Percentiles rank a stretch among this genome's conserved stretches.
phyloP scores from a whole-genome alignment of 2,329 filamentous ascomycete species.

The Graphiopsis chlorocephala region DNA sequence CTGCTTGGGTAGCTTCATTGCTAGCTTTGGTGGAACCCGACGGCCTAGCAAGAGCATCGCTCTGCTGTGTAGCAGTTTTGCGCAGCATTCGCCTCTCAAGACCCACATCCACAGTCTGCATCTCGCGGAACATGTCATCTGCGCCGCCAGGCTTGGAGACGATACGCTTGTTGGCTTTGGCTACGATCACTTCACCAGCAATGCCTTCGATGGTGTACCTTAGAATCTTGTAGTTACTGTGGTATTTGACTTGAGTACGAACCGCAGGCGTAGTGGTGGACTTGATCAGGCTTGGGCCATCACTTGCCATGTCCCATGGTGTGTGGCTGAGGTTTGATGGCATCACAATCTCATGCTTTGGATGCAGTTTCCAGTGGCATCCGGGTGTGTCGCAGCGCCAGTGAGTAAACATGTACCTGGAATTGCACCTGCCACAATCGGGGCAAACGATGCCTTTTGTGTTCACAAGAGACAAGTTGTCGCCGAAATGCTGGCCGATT shows the following conservation, averaged over 20 bases:
- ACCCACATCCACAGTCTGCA: constrained; percentile 42
- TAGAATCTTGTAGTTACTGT: constrained; percentile 43
- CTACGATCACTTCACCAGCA: constrained; percentile 50
- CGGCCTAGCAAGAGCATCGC: neutral
- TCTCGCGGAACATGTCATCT: constrained; percentile 57
- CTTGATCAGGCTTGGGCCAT: constrained; percentile 30
- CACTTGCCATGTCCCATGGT: constrained; percentile 30
- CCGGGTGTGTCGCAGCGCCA: constrained; percentile 58
- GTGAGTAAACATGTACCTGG: constrained; percentile 58
- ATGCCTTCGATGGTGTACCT: constrained; percentile 49
- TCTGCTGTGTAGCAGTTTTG: neutral
- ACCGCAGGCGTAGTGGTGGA: constrained; percentile 33
- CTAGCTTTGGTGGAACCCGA: neutral
- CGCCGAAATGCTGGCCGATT: constrained; percentile 38
- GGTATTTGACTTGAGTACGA: constrained; percentile 34
- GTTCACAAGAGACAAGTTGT: constrained; percentile 51
- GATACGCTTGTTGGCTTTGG: constrained; percentile 55
- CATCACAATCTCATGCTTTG: constrained; percentile 27
- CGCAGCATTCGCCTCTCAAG: constrained; percentile 13
- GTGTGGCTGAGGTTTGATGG: constrained; percentile 22
- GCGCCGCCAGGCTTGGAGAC: constrained; percentile 55
- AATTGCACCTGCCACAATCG: constrained; percentile 59
- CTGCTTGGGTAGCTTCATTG: neutral
- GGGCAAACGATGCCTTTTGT: constrained; percentile 67
- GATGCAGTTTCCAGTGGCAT: constrained; percentile 46